Conservation (phyloP, 2,329 filamentous ascomycete genomes). For the Talaromyces sp. region DNA sequence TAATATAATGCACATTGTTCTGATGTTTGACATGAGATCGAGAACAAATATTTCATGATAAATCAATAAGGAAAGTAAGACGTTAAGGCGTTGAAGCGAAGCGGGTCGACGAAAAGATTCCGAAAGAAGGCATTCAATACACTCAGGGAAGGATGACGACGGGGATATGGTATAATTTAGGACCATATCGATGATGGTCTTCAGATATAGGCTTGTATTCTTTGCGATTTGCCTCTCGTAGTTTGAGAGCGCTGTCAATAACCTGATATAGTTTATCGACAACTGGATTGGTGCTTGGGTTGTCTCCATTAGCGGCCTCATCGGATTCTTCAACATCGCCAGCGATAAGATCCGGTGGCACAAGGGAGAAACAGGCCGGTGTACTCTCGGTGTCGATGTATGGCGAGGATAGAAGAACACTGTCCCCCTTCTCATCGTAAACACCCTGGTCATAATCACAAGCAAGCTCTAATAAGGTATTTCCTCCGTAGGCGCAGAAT, state of each 20-base stretch:
- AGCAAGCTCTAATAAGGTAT: slow-evolving; percentile 31
- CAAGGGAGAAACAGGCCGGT: slow-evolving; percentile 32
- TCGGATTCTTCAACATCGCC: slow-evolving; percentile 19
- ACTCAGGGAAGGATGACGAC: slow-evolving; percentile 19
- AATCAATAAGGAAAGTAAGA: neutral
- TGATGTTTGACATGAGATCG: neutral
- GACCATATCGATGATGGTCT: slow-evolving; percentile 1
- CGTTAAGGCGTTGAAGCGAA: neutral
- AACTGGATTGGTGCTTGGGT: neutral
- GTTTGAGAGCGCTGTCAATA: slow-evolving; percentile 15
- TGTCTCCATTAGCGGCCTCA: slow-evolving; percentile 9
- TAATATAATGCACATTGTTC: slow-evolving; percentile 1
- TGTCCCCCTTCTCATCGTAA: slow-evolving; percentile 4
- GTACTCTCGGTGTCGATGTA: slow-evolving; percentile 20
- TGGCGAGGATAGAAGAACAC: slow-evolving; percentile 14
- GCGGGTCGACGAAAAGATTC: neutral
- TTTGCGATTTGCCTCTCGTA: slow-evolving; percentile 19
- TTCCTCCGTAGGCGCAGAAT: slow-evolving; percentile 33
- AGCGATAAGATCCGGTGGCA: slow-evolving; percentile 12
- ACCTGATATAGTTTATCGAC: slow-evolving; percentile 14
- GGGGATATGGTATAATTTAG: slow-evolving; percentile 22
- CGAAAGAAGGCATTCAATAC: neutral
- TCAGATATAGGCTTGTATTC: slow-evolving; percentile 9
- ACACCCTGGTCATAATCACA: slow-evolving; percentile 16
- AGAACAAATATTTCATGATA: neutral